Evolutionary conservation across 495 filamentous ascomycete genomes (phyloP), one percentile per base, ranked within the genome.

Genomic region (Terfezia boudieri): DNA sequence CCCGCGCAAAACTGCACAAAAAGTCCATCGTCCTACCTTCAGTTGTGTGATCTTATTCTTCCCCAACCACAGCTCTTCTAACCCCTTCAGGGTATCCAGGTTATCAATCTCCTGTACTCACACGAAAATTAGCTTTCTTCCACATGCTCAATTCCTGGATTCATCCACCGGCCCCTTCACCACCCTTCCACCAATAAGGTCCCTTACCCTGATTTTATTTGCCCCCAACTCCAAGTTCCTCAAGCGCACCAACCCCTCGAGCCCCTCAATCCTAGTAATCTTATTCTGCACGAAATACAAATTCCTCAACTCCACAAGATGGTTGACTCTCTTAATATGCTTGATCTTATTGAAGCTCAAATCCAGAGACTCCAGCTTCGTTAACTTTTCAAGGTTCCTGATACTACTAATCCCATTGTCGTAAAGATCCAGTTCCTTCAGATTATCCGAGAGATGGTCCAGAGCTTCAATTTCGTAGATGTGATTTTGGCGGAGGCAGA

Each of bases 301-400:
- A 61, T 95, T 86, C 59, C 74, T 83, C 53, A 96, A 71, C 38
- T 86, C 77, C 11, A 69, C 77, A 23, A 98, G 72, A 66, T 92
- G 84, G 41, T 76, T 72, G 61, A 96, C 68, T 62, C 86, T 77
- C 70, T 92, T 92, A 73, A 99, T 93, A 66, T 96, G 88, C 67
- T 94, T 95, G 70, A 99, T 89, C 71, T 94, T 95, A 69, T 99
- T 99, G 77, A 94, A 99, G 62, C 84, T 89, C 38, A 99, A 71
- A 64, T 99, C 90, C 51, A 99, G 75, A 54, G 71, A 83, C 12
- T 74, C 84, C 17, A 99, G 73, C 36, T 83, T 71, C 9, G 69
- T 71, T 37, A 95, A 76, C 49, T 78, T 73, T 32, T 93, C 86
- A 35, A 99, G 74, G 37, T 84, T 84, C 59, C 81, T 77, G 63